Conservation (phyloP, 2,329 filamentous ascomycete species). For the Teratosphaeria pseudoeucalypti region DNA sequence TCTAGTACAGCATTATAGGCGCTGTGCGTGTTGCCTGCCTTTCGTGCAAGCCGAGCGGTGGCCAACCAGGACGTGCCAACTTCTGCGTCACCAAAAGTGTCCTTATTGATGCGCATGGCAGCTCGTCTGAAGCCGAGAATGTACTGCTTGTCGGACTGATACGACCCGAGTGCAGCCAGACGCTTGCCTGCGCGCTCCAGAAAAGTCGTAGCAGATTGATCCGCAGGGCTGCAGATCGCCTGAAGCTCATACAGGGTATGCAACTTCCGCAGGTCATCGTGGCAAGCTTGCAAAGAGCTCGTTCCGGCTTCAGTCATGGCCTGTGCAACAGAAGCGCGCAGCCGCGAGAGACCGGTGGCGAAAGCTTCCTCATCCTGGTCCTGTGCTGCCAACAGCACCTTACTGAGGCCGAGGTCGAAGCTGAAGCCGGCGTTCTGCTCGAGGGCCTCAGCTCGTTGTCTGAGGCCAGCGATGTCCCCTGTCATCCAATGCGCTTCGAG, state of each 20-base stretch:
- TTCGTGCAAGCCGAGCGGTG: conserved; percentile 75
- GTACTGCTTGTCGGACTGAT: conserved; percentile 88
- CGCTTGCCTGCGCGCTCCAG: conserved; percentile 41
- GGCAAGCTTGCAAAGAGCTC: conserved; percentile 70
- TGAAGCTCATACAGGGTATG: conserved; percentile 85
- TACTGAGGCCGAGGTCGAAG: conserved; percentile 75
- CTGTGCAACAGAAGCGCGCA: conserved; percentile 61
- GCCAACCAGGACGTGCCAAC: conserved; percentile 77
- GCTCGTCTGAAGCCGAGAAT: conserved; percentile 76
- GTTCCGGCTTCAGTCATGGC: conserved; percentile 69
- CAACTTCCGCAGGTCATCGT: conserved; percentile 73
- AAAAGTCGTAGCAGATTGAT: conserved; percentile 3
- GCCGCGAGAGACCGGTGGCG: conserved; percentile 45
- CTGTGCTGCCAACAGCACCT: conserved; percentile 49
- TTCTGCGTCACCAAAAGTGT: conserved; percentile 48
- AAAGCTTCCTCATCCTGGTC: conserved; percentile 45
- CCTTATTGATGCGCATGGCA: conserved; percentile 47
- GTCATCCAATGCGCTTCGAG: conserved; percentile 89
- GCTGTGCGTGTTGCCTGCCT: conserved; percentile 70
- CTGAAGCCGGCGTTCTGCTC: conserved; percentile 39
- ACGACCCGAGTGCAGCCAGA: conserved; percentile 82
- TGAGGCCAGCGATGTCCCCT: conserved; percentile 65
- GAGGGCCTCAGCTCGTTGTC: conserved; percentile 45
- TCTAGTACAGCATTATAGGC: conserved; percentile 91
- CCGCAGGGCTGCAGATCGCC: conserved; percentile 47